Percentiles rank a stretch among this genome's conserved stretches.
These are phyloP conservation scores for Cystobasidium pallidum DNA, from an alignment of 1,284 basidiomycete genomes.

Conservation along the genomic window DNA sequence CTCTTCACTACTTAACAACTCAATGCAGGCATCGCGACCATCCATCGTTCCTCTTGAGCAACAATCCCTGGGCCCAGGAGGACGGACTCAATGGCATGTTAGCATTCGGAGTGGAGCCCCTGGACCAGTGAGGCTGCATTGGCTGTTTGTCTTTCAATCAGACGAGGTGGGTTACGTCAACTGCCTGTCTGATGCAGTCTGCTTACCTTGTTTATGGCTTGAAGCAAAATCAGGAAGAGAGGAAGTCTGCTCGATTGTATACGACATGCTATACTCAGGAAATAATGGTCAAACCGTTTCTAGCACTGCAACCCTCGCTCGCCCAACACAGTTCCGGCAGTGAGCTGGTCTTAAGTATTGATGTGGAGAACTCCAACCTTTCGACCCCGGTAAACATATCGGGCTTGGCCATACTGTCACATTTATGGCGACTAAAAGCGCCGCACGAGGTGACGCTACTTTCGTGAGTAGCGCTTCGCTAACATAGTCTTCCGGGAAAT, in stretches of 20 bases:
- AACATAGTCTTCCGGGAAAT: background rate
- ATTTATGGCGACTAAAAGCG: background rate
- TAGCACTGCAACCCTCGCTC: background rate
- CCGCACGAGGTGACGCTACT: background rate
- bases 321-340: background rate
- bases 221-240: background rate
- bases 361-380: background rate
- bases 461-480: background rate
- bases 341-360: background rate
- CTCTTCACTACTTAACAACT: background rate
- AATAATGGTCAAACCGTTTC: background rate
- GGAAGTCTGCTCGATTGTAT: background rate
- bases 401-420: background rate
- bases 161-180: background rate
- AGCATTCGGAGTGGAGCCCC: constrained; percentile 27
- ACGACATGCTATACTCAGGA: constrained; percentile 3
- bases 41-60: background rate
- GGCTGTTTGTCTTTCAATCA: constrained; percentile 5
- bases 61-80: constrained; percentile 36
- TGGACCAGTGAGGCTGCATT: background rate
- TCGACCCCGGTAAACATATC: background rate
- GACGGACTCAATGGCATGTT: constrained; percentile 37
- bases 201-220: background rate
- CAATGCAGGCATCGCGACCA: background rate
- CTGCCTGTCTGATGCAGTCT: background rate